Evolutionary conservation across 1,284 basidiomycete genomes (phyloP).

Genomic region (Cryptococcus sp.): DNA sequence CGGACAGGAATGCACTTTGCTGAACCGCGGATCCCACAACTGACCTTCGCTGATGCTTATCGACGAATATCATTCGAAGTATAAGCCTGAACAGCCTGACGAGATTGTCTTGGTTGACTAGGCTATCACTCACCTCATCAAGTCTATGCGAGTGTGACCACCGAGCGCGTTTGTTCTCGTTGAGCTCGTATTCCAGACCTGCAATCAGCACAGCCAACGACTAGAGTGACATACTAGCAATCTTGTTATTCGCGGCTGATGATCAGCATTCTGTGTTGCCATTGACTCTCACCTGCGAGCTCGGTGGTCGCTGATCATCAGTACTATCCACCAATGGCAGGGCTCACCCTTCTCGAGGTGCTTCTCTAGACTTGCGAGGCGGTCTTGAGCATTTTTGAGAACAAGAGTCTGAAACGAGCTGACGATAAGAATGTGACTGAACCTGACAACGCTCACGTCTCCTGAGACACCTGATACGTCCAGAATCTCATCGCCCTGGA

Average conservation of each 20-base stretch:
- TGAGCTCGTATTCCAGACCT: conserved; percentile 18
- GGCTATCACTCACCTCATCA: neutral
- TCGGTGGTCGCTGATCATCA: conserved; percentile 18
- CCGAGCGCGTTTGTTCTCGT: no score
- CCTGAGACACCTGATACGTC: conserved; percentile 37
- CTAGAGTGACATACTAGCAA: conserved; percentile 14
- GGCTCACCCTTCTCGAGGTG: conserved; percentile 23
- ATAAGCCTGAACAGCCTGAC: neutral
- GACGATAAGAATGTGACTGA: neutral
- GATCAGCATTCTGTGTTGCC: neutral
- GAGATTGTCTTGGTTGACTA: neutral
- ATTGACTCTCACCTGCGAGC: conserved; percentile 15
- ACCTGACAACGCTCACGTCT: conserved; percentile 18
- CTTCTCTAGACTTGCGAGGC: conserved; percentile 18
- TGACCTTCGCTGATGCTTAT: no score
- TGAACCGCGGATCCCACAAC: no score
- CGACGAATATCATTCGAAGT: no score
- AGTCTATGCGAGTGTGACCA: conserved; percentile 1
- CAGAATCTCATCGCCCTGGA: conserved; percentile 32
- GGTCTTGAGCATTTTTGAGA: conserved; percentile 28
- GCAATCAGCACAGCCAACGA: neutral
- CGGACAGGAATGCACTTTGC: no score
- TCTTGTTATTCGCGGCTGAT: conserved; percentile 20
- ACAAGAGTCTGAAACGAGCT: conserved; percentile 32
- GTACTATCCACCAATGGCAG: neutral